Evolutionary conservation across 495 filamentous ascomycete species (phyloP).

Genomic region (Ascobolus immersus): DNA sequence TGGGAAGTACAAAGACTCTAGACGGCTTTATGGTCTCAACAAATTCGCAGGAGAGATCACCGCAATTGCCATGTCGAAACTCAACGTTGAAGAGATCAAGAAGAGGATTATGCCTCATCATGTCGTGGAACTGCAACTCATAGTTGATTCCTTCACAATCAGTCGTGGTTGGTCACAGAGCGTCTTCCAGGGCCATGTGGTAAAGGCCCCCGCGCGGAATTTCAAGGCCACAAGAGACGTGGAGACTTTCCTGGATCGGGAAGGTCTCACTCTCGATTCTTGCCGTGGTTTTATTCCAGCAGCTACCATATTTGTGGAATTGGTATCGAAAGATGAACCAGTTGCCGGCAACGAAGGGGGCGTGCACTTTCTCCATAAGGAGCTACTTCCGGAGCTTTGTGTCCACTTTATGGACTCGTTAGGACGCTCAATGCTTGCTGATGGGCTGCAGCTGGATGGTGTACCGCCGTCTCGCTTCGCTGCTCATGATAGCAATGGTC

Average conservation of each 20-base stretch:
- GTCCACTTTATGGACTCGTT: constrained; percentile 20
- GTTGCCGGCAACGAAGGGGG: constrained; percentile 5
- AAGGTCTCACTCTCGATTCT: constrained; percentile 10
- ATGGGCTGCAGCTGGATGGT: constrained; percentile 14
- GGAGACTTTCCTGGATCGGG: constrained; percentile 21
- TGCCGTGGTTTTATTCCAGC: constrained; percentile 13
- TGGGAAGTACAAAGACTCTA: constrained; percentile 13
- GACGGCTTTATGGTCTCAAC: constrained; percentile 19
- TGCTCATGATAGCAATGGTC: constrained; percentile 20
- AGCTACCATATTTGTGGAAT: constrained; percentile 13
- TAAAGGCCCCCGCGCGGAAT: constrained; percentile 12
- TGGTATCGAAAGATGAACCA: no score
- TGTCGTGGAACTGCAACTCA: constrained; percentile 24
- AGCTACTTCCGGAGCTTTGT: no score
- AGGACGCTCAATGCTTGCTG: constrained; percentile 20
- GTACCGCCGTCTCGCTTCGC: constrained; percentile 23
- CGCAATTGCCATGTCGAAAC: constrained; percentile 20
- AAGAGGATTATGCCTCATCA: constrained; percentile 21
- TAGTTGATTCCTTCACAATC: constrained; percentile 21
- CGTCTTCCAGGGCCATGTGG: constrained; percentile 14
- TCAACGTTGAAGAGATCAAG: constrained; percentile 17
- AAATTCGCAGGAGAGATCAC: constrained; percentile 20
- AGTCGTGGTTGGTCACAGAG: constrained; percentile 21
- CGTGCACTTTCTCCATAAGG: constrained; percentile 9
- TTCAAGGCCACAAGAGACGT: constrained; percentile 22